Evolutionary conservation across 2,329 filamentous ascomycete species (phyloP).

Genomic region (Talaromyces sp.): DNA sequence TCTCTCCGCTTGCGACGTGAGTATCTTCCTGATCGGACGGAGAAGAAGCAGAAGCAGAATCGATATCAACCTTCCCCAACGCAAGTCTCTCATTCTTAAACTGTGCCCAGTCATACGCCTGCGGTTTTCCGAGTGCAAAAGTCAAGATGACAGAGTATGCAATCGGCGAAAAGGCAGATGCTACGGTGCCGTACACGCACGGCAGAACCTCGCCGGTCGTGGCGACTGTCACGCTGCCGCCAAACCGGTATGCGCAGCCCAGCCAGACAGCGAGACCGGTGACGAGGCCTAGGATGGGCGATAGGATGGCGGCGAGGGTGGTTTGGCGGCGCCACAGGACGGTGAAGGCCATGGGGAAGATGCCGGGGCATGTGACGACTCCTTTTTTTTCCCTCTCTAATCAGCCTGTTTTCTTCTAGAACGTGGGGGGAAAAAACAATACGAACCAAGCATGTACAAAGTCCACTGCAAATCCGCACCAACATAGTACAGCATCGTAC

Average conservation of each 20-base stretch:
- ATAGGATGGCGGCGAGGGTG: conserved; percentile 46
- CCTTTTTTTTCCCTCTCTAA: no score
- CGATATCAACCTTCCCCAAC: conserved; percentile 22
- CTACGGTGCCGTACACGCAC: conserved; percentile 51
- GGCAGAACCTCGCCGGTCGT: conserved; percentile 49
- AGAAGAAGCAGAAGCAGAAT: no score
- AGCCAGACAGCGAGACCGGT: conserved; percentile 53
- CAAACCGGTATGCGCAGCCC: conserved; percentile 42
- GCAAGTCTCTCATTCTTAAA: conserved; percentile 31
- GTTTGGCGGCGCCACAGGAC: conserved; percentile 51
- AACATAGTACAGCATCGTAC: conserved; percentile 51
- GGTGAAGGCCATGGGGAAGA: conserved; percentile 51
- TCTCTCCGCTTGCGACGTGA: conserved; percentile 10
- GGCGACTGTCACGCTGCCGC: conserved; percentile 45
- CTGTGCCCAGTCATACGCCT: conserved; percentile 39
- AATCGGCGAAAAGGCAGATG: conserved; percentile 51
- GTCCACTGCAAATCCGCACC: conserved; percentile 54
- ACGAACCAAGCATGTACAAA: conserved; percentile 47
- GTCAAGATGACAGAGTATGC: conserved; percentile 48
- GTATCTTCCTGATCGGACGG: conserved; percentile 7
- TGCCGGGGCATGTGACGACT: conserved; percentile 50
- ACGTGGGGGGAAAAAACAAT: background rate
- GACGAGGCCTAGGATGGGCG: conserved; percentile 47
- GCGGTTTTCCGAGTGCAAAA: conserved; percentile 32
- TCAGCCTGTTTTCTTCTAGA: background rate